Conservation (phyloP, 768 basidiomycete genomes). For the Russula sp. region DNA sequence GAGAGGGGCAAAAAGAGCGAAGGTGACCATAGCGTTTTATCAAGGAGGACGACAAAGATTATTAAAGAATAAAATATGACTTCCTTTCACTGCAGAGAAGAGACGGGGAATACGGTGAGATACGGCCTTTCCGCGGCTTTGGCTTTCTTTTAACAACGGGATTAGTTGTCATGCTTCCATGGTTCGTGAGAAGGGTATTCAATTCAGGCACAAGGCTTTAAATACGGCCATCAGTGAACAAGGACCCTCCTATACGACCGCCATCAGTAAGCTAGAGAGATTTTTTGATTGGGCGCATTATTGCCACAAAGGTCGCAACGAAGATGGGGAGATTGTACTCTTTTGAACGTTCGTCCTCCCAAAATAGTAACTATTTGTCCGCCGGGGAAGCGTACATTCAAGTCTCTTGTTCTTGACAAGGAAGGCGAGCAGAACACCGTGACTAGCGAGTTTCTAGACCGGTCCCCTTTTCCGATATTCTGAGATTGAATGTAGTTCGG, state of each 20-base stretch:
- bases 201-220: neutral
- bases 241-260: neutral
- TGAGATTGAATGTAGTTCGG: no score
- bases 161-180: no score
- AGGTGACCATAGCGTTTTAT: conserved; percentile 32
- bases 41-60: neutral
- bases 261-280: neutral
- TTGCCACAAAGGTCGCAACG: neutral
- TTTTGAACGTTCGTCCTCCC: neutral
- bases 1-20: conserved; percentile 32
- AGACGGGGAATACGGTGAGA: neutral
- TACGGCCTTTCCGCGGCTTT: neutral
- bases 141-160: conserved; percentile 5
- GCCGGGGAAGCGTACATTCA: neutral
- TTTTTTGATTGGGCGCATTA: neutral
- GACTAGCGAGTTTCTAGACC: no score
- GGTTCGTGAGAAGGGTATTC: no score
- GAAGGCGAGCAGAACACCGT: neutral
- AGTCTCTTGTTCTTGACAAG: conserved; percentile 1
- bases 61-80: conserved; percentile 13
- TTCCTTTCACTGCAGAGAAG: neutral
- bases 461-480: no score
- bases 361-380: no score
- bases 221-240: neutral
- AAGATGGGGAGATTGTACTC: neutral